These are phyloP conservation scores for Apiotrichum siamense DNA, from an alignment of 1,284 basidiomycete species.

Conservation along the genomic window DNA sequence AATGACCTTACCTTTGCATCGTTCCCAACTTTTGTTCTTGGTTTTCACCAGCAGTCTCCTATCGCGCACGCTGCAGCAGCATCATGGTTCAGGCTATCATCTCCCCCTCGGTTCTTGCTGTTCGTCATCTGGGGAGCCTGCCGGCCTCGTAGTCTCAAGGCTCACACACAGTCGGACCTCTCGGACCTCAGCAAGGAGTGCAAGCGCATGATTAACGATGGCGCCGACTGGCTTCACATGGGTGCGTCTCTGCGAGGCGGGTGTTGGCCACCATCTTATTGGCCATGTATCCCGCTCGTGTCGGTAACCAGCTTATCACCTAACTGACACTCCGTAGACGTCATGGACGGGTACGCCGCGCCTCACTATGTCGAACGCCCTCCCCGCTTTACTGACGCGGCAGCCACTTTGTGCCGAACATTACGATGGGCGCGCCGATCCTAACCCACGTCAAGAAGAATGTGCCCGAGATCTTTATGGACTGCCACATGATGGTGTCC, in stretches of 20 bases:
- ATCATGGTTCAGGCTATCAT: slow-evolving; percentile 78
- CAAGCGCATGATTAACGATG: slow-evolving; percentile 81
- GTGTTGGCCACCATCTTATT: no score
- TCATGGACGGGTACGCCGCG: slow-evolving; percentile 77
- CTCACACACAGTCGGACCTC: slow-evolving; percentile 64
- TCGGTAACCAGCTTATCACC: no score
- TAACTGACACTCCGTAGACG: slow-evolving; percentile 54
- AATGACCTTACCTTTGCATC: no score
- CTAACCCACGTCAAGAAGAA: slow-evolving; percentile 81
- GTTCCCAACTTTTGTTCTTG: neutral
- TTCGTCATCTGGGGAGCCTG: slow-evolving; percentile 16
- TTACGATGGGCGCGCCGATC: slow-evolving; percentile 91
- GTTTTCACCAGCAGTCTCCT: neutral
- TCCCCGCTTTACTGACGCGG: neutral
- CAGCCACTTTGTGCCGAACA: slow-evolving; percentile 95
- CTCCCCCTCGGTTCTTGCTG: slow-evolving; percentile 79
- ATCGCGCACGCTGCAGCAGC: neutral
- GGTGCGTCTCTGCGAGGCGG: no score
- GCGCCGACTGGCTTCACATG: slow-evolving; percentile 96
- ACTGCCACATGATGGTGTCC: slow-evolving; percentile 99
- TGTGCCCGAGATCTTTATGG: slow-evolving; percentile 96
- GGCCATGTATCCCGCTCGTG: no score
- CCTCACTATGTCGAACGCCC: slow-evolving; percentile 15
- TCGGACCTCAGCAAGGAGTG: slow-evolving; percentile 86
- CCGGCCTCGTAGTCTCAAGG: neutral